Evolutionary conservation across 164 flowering plant genomes (phyloP), one percentile per base, ranked within the genome.

Genomic region (Buxus sempervirens): DNA sequence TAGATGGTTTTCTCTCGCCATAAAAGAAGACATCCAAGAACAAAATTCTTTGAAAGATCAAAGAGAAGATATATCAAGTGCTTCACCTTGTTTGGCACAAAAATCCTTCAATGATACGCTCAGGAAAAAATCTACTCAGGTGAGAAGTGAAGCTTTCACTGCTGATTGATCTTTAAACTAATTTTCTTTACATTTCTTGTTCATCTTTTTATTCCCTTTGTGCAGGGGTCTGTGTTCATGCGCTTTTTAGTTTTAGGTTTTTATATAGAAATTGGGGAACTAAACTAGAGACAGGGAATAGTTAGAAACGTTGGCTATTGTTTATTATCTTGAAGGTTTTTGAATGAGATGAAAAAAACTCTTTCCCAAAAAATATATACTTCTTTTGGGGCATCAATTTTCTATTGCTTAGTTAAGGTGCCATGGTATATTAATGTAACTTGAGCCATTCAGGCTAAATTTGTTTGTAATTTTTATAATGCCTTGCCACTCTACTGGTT

Each of bases 1-100:
- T 59, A 86, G 68, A 71, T 96, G 99, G 97, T 96, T 93, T 79
- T 88, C 82, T 64, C 74, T 65, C 70, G 86, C 91, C 59, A 78
- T 82, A 70, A 77, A 80, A 68, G 90, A 86, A 68, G 87, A 77
- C 38, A 61, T 70, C 58, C 83, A 65, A 66, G 76, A 65, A 24
- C 51, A 70, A 12, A 72, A 67, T 3, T 48, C 54, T 23, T 69
- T 66, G 41, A 54, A 54, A 54, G 22, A 67, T 75, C 79, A 66
- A 28, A 67, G 60, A 22, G 72, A 64, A 25, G 72, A 75, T 65
- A 45, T 59, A 71, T 67, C 72, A 19, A 71, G 68, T 57, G 67
- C 81, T 45, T 74, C 81, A 53, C 56, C 67, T 77, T 78, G 70
- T 56, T 60, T 64, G 69, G 67, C 48, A 55, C 67, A 58, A 38